Base-by-base conservation (phyloP, 768 basidiomycete genomes). In the Pleurotus platypus region DNA sequence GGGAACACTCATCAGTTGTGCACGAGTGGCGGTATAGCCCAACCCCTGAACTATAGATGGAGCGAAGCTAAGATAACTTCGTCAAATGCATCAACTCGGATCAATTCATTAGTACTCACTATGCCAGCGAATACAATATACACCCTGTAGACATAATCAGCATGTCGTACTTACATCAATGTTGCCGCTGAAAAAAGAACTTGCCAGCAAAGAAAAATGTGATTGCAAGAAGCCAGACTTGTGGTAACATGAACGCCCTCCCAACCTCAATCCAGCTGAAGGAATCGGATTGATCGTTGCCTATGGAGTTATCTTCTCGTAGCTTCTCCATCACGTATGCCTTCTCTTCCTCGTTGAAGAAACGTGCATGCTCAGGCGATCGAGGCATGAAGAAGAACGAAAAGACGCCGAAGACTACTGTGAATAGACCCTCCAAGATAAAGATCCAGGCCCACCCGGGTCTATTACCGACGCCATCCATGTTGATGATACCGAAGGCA, bases 391-490 rank as follows among this genome's bases (percentile, higher is more conserved):
- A 56, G 61, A 77, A 71, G 72, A 76, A 86, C 0, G 80, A 74
- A 1, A 67, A 26, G 3, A 80, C 30, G 5, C 87, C 89, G 58
- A 86, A 82, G 2, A 79, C 47, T 56, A 82, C 70, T 0, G 87
- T 88, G 67, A 90, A 83, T 2, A 79, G 68, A 1, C 89, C 89
- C 68, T 89, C 82, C 30, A 86, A 69, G 53, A 85, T 82, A 66
- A 86, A 85, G 49, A 87, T 80, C 86, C 84, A 89, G 13, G 79
- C 74, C 87, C 87, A 89, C 2, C 85, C 84, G 40, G 82, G 71
- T 62, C 77, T 81, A 39, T 83, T 83, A 1, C 81, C 86, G 35
- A 87, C 62, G 9, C 85, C 84, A 49, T 87, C 64, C 79, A 90
- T 83, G 39, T 83, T 73, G 55, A 83, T 76, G 63, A 91, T 87